Evolutionary conservation across 1,284 basidiomycete genomes (phyloP), one percentile per base, ranked within the genome.

Genomic region (Heterobasidion irregulare): DNA sequence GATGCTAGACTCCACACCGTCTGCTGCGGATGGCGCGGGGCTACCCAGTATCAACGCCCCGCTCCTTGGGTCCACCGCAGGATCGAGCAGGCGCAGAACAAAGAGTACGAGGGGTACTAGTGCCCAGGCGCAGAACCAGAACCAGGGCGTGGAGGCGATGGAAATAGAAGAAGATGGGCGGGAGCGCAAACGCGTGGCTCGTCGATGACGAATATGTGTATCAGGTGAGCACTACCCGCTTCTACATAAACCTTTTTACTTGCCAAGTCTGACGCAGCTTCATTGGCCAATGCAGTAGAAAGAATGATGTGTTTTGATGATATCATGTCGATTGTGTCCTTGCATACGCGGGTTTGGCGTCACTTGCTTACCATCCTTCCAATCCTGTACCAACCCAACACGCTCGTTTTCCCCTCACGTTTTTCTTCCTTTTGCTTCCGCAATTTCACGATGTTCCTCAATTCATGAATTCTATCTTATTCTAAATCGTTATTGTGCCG

Each of bases 81-180:
- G 58, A 32, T 52, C 58, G 9, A 56, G 58, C 26, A 50, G 65
- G 33, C 60, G 66, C 45, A 59, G 68, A 35, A 65, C 63, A 44
- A 63, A 64, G 53, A 62, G 65, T 57, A 54, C 61, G 57, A 62
- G 64, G 16, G 63, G 59, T 26, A 55, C 54, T 15, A 53, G 53
- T 43, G 34, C 54, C 13, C 52, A 51, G 38, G 53, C 53, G 13
- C 58, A 66, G 47, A 61, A 64, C 38, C 63, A 61, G 52, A 36
- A 45, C 15, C 52, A 48, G 35, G 51, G 36, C n/a, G 49, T 53
- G 16, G 69, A 70, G 8, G 66, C 64, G 55, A 73, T 72, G 71
- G 71, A 72, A 32, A 64, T 71, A 13, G 71, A 72, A 46, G 71
- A 73, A 55, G 71, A 72, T 15, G 69, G 69, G 15, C 65, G 71